phyloP scores from a whole-genome alignment of 257 asterid species.

The Vinca minor region DNA sequence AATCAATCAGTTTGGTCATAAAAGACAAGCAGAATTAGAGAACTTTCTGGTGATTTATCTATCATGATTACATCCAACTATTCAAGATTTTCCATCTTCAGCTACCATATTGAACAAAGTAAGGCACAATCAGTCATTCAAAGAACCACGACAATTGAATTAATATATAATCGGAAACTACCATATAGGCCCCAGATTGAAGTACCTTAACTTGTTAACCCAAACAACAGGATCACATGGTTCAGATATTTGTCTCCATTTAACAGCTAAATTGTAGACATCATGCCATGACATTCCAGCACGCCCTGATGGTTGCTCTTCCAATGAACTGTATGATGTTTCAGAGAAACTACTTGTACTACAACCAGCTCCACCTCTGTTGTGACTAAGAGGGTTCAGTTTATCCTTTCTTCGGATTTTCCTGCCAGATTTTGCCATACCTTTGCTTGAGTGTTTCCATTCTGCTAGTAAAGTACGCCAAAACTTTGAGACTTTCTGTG shows the following conservation, averaged over 20 bases:
- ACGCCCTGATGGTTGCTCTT: conserved; percentile 64
- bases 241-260: conserved; percentile 99
- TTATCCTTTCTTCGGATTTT: conserved; percentile 65
- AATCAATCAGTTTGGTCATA: background rate
- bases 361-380: conserved; percentile 99
- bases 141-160: background rate
- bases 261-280: conserved; percentile 76
- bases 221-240: conserved; percentile 96
- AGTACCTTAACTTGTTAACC: conserved; percentile 87
- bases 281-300: conserved; percentile 76
- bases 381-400: conserved; percentile 57
- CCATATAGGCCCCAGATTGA: background rate
- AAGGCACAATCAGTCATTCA: background rate
- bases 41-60: background rate
- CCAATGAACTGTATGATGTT: conserved; percentile 41
- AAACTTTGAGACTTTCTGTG: conserved; percentile 80
- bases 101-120: background rate
- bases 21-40: background rate
- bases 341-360: conserved; percentile 78
- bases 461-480: conserved; percentile 90
- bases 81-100: background rate
- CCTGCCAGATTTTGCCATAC: conserved; percentile 60
- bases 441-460: conserved; percentile 73
- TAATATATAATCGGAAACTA: background rate
- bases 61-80: background rate